These are phyloP conservation scores for Rosa rugosa DNA, from an alignment of 306 rosid genomes.

Conservation along the genomic window DNA sequence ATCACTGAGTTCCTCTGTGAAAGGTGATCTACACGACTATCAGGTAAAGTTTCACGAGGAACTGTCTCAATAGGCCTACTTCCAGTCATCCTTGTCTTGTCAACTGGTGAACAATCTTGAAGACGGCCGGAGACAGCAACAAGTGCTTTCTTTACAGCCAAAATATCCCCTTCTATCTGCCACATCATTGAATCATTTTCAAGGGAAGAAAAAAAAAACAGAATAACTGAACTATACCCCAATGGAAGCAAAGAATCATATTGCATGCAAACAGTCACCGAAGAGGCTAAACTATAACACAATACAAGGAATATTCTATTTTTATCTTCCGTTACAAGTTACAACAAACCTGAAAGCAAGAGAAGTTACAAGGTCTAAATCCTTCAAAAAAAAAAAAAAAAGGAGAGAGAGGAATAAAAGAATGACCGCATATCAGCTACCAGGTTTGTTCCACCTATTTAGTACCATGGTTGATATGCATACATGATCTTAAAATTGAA, in stretches of 20 bases:
- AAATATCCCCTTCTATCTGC: conserved; percentile 90
- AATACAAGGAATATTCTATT: not conserved
- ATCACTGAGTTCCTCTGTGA: conserved; percentile 46
- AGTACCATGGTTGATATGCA: not conserved
- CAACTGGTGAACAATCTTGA: conserved; percentile 62
- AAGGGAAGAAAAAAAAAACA: not conserved
- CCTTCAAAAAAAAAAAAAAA: not conserved
- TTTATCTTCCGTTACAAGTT: not conserved
- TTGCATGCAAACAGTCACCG: not conserved
- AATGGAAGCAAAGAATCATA: conserved; percentile 10
- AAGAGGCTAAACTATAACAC: conserved; percentile 20
- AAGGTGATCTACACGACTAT: conserved; percentile 50
- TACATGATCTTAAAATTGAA: not conserved
- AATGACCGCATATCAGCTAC: not conserved
- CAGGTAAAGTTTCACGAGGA: conserved; percentile 43
- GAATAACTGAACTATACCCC: not conserved
- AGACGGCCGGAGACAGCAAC: conserved; percentile 74
- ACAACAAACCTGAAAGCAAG: not conserved
- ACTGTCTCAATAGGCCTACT: conserved; percentile 57
- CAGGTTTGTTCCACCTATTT: not conserved
- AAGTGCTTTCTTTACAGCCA: conserved; percentile 82
- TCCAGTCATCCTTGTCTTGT: conserved; percentile 47
- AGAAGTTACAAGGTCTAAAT: not conserved
- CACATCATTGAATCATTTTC: conserved; percentile 28
- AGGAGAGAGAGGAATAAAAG: too few relatives aligned